These are phyloP conservation scores for Solanum chilense DNA, from an alignment of 257 asterid genomes.

Conservation along the genomic window DNA sequence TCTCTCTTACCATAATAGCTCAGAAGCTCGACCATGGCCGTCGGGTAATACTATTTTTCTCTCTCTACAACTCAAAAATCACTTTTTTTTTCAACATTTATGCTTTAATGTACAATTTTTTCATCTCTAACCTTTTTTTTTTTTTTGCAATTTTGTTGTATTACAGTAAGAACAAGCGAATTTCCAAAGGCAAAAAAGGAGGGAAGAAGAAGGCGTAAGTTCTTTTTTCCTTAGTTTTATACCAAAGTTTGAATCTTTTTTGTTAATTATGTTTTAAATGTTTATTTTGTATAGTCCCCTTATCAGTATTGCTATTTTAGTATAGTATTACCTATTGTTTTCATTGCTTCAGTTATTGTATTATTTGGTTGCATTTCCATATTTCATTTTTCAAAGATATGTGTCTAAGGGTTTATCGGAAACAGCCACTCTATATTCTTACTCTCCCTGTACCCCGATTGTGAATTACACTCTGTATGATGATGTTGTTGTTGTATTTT, in stretches of 20 bases:
- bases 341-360: not conserved
- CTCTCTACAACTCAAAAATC: not conserved
- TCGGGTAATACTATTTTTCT: constrained; percentile 36
- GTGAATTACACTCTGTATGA: not conserved
- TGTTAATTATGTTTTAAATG: not conserved
- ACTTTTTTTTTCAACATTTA: not conserved
- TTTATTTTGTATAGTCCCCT: not conserved
- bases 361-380: not conserved
- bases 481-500: not conserved
- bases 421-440: accelerated
- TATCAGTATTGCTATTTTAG: not conserved
- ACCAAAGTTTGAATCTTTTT: not conserved
- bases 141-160: not conserved
- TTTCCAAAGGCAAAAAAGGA: not conserved
- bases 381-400: not conserved
- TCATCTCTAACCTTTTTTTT: not conserved
- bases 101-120: not conserved
- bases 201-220: not conserved
- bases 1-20: not conserved
- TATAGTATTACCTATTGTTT: not conserved
- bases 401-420: not conserved
- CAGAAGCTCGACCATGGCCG: constrained; percentile 56
- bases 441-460: not conserved
- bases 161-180: not conserved
- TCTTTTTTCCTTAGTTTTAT: not conserved